Evolutionary conservation across 768 basidiomycete species (phyloP), one percentile per base, ranked within the genome.

Genomic region (Phylloporus sp.): DNA sequence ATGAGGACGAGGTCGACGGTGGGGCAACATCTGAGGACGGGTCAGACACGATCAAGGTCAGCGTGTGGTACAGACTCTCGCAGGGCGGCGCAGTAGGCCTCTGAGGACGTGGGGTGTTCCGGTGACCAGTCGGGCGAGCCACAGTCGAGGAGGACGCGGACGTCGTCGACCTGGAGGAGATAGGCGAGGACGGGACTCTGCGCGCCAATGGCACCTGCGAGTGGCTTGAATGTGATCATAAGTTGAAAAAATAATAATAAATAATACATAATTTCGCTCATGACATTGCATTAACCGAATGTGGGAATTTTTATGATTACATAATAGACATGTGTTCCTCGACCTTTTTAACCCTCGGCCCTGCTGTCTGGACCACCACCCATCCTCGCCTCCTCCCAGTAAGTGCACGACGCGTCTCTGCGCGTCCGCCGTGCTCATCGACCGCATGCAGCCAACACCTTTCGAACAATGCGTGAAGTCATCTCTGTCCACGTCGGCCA

Each of bases 401-500:
- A 57, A 53, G 70, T 62, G 4, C 50, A 39, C 50, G 38, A 66
- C 68, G 66, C 70, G 69, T 61, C 51, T 55, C 54, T 23, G 47
- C 68, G 70, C 56, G 66, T 56, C 50, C 40, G 3, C 20, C 54
- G 49, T 18, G 12, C 47, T 58, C 48, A 55, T 20, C 45, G 39
- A 1, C 29, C 35, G 32, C 43, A 4, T 29, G 5, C 23, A 63
- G 60, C 48, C 47, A 59, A 53, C 28, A 26, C 36, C 18, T 34
- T 48, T 49, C 49, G 60, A 62, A 77, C 65, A 72, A 91, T 91
- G 89, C 87, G 89, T 80, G 89, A 91, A 87, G 94, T 97, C 73
- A 95, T 97, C 79, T 95, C 92, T 61, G 80, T 97, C 69, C 93
- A 97, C 76, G 95, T 98, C 70, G 95, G 95, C 67, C 97, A 99